A percentile compares a stretch with the other conserved stretches of the same genome.
These are phyloP conservation scores for Pyricularia pennisetigena DNA, from an alignment of 2,329 filamentous ascomycete species.

Conservation along the genomic window DNA sequence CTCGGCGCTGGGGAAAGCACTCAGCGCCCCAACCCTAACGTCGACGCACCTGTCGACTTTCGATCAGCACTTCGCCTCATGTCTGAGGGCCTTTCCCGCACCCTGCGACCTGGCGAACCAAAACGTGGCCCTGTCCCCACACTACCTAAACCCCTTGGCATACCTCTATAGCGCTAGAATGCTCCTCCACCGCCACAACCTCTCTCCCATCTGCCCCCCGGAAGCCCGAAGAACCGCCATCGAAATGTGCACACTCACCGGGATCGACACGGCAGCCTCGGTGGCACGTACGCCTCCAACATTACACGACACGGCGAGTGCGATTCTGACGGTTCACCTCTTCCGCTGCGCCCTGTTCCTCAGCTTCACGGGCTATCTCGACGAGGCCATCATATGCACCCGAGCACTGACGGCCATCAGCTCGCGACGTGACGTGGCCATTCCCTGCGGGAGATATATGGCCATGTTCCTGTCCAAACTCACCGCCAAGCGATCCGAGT, in stretches of 20 bases:
- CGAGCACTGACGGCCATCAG: slow-evolving; percentile 63
- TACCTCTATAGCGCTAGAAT: slow-evolving; percentile 78
- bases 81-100: slow-evolving; percentile 65
- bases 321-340: slow-evolving; percentile 70
- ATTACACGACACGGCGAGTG: slow-evolving; percentile 58
- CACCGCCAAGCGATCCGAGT: slow-evolving; percentile 40
- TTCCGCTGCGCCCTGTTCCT: slow-evolving; percentile 82
- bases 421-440: slow-evolving; percentile 60
- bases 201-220: slow-evolving; percentile 59
- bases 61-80: slow-evolving; percentile 70
- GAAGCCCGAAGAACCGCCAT: slow-evolving; percentile 62
- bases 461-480: slow-evolving; percentile 70
- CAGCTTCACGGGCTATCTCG: slow-evolving; percentile 63
- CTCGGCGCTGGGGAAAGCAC: slow-evolving; percentile 59
- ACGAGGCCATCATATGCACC: slow-evolving; percentile 63
- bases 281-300: slow-evolving; percentile 54
- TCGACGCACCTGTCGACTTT: slow-evolving; percentile 63
- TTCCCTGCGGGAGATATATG: slow-evolving; percentile 71
- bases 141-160: slow-evolving; percentile 63
- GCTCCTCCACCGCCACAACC: slow-evolving; percentile 79
- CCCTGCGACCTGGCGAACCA: slow-evolving; percentile 59
- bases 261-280: slow-evolving; percentile 69
- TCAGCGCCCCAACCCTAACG: slow-evolving; percentile 58
- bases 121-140: slow-evolving; percentile 56
- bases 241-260: slow-evolving; percentile 64